phyloP scores from a whole-genome alignment of 768 basidiomycete genomes.

The Lentinus brumalis region DNA sequence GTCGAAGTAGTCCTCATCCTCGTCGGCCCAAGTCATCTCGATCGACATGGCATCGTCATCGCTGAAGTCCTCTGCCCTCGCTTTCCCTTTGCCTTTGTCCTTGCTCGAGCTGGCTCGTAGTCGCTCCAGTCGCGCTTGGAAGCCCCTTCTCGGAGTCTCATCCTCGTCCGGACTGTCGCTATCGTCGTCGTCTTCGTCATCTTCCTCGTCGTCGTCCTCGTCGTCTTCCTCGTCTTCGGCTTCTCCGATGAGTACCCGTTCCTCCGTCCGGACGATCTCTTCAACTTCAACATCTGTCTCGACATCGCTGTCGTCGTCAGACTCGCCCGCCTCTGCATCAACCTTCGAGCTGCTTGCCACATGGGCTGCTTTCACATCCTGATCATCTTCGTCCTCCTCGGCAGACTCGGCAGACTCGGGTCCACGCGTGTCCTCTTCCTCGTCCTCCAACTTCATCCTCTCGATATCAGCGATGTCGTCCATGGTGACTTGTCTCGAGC shows the following conservation, averaged over 20 bases:
- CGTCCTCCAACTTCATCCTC: conserved; percentile 45
- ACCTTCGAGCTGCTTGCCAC: conserved; percentile 4
- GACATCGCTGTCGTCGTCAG: neutral
- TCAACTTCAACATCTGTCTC: conserved; percentile 8
- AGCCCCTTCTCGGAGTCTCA: conserved; percentile 36
- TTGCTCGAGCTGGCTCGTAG: conserved; percentile 31
- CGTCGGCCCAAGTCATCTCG: conserved; percentile 44
- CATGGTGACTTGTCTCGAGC: conserved; percentile 55
- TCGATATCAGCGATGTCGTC: conserved; percentile 65
- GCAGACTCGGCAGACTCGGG: conserved; percentile 16
- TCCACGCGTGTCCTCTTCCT: conserved; percentile 13
- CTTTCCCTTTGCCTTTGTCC: conserved; percentile 34
- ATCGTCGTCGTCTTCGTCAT: conserved; percentile 28
- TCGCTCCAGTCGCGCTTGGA: conserved; percentile 38
- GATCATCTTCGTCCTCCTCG: conserved; percentile 22
- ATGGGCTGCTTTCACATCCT: conserved; percentile 14
- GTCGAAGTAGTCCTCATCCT: conserved; percentile 59
- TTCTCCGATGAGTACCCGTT: conserved; percentile 17
- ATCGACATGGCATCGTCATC: conserved; percentile 30
- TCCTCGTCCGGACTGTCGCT: conserved; percentile 40
- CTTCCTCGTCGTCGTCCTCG: conserved; percentile 12
- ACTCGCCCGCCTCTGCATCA: neutral
- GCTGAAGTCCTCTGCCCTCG: conserved; percentile 28
- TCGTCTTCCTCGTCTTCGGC: conserved; percentile 13
- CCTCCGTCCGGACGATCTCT: conserved; percentile 26